Evolutionary conservation across 179 eudicot species (phyloP).

Genomic region (Silene coronaria): DNA sequence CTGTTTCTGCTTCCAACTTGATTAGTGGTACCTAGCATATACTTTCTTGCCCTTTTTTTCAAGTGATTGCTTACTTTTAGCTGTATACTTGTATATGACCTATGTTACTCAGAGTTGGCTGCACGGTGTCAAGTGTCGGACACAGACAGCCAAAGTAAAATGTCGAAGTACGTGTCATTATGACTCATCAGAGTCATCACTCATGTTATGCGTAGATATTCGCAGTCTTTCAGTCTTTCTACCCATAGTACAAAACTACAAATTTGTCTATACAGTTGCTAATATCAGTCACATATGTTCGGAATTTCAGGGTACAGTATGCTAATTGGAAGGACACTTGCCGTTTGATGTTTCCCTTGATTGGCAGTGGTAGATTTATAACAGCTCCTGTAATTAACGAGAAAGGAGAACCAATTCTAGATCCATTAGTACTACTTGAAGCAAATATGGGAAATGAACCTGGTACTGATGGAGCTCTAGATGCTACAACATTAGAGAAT

Average conservation of each 20-base stretch:
- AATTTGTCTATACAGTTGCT: neutral
- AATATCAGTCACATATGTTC: slow-evolving; percentile 4
- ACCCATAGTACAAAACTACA: neutral
- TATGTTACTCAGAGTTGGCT: too few relatives aligned
- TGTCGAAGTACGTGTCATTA: too few relatives aligned
- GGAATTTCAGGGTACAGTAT: slow-evolving; percentile 54
- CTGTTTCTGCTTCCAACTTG: too few relatives aligned
- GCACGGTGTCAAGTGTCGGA: too few relatives aligned
- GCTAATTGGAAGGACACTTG: slow-evolving; percentile 69
- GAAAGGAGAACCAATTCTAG: slow-evolving; percentile 63
- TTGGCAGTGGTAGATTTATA: slow-evolving; percentile 81
- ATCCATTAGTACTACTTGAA: slow-evolving; percentile 78
- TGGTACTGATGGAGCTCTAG: slow-evolving; percentile 7
- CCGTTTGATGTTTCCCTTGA: slow-evolving; percentile 62
- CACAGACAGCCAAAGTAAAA: too few relatives aligned
- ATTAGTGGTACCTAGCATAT: too few relatives aligned
- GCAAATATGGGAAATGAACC: slow-evolving; percentile 34
- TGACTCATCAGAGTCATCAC: too few relatives aligned
- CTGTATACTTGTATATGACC: too few relatives aligned
- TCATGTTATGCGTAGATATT: too few relatives aligned
- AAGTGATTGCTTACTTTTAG: too few relatives aligned
- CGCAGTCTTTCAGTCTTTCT: too few relatives aligned
- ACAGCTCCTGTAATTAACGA: slow-evolving; percentile 85
- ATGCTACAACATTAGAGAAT: slow-evolving; percentile 24
- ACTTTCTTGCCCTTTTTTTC: too few relatives aligned